phyloP scores from a whole-genome alignment of 257 asterid genomes.

The Salvia miltiorrhiza region DNA sequence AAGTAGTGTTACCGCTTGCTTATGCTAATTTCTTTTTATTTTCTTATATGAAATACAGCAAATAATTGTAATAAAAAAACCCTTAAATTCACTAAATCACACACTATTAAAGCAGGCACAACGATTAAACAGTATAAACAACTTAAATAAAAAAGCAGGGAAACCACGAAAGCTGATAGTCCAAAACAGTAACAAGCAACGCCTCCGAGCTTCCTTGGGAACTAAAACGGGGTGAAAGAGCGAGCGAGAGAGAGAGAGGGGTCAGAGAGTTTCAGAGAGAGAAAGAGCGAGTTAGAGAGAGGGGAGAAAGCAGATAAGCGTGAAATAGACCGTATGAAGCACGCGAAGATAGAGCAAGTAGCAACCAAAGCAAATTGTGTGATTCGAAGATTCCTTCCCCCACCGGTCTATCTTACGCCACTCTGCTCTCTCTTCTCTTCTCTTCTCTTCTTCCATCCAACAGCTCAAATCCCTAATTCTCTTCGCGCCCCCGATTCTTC shows the following conservation, averaged over 20 bases:
- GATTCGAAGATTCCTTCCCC: conserved; percentile 68
- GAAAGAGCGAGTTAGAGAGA: conserved; percentile 43
- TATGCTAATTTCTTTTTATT: not conserved
- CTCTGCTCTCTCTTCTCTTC: conserved; percentile 78
- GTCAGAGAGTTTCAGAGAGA: conserved; percentile 22
- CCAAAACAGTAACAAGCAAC: not conserved
- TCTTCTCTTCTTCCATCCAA: conserved; percentile 39
- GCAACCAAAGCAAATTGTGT: conserved; percentile 37
- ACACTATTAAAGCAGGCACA: conserved; percentile 10
- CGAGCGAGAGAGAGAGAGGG: conserved; percentile 19
- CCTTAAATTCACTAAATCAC: conserved; percentile 6
- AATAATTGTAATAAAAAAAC: not conserved
- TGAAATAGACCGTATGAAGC: conserved; percentile 92
- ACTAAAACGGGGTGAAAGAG: not conserved
- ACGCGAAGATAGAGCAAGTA: conserved; percentile 42
- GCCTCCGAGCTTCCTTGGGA: not conserved
- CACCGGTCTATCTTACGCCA: conserved; percentile 87
- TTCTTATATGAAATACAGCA: conserved; percentile 17
- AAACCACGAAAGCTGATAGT: conserved; percentile 1
- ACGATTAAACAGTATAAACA: conserved; percentile 7
- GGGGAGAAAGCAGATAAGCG: conserved; percentile 87
- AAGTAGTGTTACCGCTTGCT: not conserved
- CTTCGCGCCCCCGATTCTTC: conserved; percentile 14
- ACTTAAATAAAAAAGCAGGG: not conserved
- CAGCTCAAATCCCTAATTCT: conserved; percentile 34